Base-by-base conservation (phyloP, 2,329 filamentous ascomycete species). In the Aspergillus flavus region DNA sequence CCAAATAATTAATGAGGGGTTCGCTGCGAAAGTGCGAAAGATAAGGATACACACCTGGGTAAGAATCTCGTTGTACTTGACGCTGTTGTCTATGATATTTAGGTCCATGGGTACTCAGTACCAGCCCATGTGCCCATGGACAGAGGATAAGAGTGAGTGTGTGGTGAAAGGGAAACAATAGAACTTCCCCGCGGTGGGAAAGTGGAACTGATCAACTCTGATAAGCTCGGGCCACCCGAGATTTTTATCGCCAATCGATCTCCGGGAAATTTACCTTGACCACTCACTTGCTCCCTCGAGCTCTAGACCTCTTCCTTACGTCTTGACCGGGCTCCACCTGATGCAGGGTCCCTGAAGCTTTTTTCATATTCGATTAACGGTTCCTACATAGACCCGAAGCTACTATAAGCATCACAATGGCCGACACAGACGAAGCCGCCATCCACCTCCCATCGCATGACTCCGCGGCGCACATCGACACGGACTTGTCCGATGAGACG, bases 401-500 rank as follows among this genome's bases (percentile, higher is more conserved):
- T 23, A 21, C 14, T n/a, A 23, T 28, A 41, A 30, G 21, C 1
- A 36, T 48, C 63, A 69, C 32, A 41, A 82, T 82, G 80, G 79
- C 78, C 3, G 80, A 82, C 68, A 75, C 73, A 60, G 80, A 82
- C 58, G 80, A 82, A 68, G 80, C 80, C 58, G 74, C 69, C 43
- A 73, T 81, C 45, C 72, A 73, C 46, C 70, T 71, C 32, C 71
- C 71, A 10, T 69, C 73, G 4, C 69, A 70, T 55, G 72, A 72
- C 58, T 64, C 71, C 19, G 63, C 76, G 50, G 74, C 77, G 9
- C 72, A 76, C 61, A 68, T 74, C n/a, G 88, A 91, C 61, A 84
- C 87, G 55, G 87, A 88, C 65, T 84, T 89, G 59, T 90, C 90
- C 46, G 94, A 97, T 71, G 91, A 94, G 76, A 87, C 89, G 2